A percentile compares a stretch with the other conserved stretches of the same genome.
Conservation (phyloP, 2,329 filamentous ascomycete species). For the Boeremia exigua region DNA sequence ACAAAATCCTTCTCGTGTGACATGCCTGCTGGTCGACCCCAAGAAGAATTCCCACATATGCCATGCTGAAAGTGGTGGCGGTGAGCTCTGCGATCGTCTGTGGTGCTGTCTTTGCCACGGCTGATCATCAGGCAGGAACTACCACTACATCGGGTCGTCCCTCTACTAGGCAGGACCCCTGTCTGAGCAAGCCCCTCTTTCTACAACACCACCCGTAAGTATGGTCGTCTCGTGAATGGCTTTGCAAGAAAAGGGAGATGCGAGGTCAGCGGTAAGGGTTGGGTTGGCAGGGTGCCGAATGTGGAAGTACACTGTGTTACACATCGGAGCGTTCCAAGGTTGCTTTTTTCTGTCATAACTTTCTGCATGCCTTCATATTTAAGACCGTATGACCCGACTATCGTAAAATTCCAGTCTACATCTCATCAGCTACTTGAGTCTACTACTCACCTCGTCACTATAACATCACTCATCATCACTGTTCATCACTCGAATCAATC, state of each 20-base stretch:
- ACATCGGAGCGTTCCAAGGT: constrained; percentile 15
- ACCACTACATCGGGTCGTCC: constrained; percentile 12
- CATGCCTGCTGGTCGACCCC: constrained; percentile 13
- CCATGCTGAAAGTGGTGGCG: constrained; percentile 8
- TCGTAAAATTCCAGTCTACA: neutral
- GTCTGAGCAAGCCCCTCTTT: constrained; percentile 13
- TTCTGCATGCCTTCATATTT: constrained; percentile 7
- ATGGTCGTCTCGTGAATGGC: constrained; percentile 1
- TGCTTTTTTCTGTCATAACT: constrained; percentile 5
- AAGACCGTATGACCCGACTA: neutral
- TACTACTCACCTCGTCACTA: neutral
- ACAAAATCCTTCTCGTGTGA: constrained; percentile 12
- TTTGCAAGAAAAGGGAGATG: constrained; percentile 16
- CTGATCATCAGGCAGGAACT: constrained; percentile 6
- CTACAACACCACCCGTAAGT: neutral
- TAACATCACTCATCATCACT: neutral
- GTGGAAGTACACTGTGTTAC: constrained; percentile 11
- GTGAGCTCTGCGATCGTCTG: constrained; percentile 6
- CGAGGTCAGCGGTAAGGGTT: constrained; percentile 17
- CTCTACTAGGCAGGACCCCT: constrained; percentile 2
- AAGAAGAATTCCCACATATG: constrained; percentile 16
- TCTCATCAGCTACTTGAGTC: neutral
- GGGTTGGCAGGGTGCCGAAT: neutral
- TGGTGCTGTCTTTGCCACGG: constrained; percentile 4
- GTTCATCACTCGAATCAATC: neutral